A percentile compares a stretch with the other conserved stretches of the same genome.
Conservation (phyloP, 2,329 filamentous ascomycete species). For the Setomelanomma holmii region DNA sequence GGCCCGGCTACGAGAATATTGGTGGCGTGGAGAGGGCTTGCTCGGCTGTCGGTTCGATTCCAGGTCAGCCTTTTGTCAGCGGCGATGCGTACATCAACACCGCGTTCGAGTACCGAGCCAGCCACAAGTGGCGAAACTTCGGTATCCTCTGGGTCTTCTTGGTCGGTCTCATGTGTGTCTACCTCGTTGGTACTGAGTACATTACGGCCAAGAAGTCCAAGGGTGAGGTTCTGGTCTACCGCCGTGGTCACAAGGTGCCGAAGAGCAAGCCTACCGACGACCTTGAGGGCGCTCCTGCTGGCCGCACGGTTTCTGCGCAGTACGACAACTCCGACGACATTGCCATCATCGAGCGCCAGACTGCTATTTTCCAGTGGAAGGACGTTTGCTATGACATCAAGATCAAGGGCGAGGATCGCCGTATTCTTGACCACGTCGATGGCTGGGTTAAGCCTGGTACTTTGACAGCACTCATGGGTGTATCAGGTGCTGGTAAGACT, state of each 20-base stretch:
- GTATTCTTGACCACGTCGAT: constrained; percentile 84
- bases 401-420: constrained; percentile 77
- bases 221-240: constrained; percentile 60
- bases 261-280: constrained; percentile 56
- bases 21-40: constrained; percentile 47
- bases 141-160: constrained; percentile 57
- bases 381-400: constrained; percentile 81
- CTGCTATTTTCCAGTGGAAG: constrained; percentile 84
- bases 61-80: constrained; percentile 47
- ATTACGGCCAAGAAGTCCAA: constrained; percentile 60
- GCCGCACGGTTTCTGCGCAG: constrained; percentile 41
- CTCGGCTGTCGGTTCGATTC: constrained; percentile 50
- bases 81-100: constrained; percentile 49
- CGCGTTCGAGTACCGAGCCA: constrained; percentile 41
- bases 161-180: constrained; percentile 51
- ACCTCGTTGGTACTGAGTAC: constrained; percentile 55
- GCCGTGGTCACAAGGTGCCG: constrained; percentile 56
- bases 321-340: constrained; percentile 46
- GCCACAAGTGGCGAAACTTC: constrained; percentile 57
- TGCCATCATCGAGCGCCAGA: constrained; percentile 66
- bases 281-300: constrained; percentile 45
- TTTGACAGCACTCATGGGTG: constrained; percentile 84
- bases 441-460: constrained; percentile 95
- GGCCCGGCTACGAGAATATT: constrained; percentile 48
- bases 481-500: constrained; percentile 92